Conservation (phyloP, 2,329 filamentous ascomycete genomes). For the Aspergillus arachidicola region DNA sequence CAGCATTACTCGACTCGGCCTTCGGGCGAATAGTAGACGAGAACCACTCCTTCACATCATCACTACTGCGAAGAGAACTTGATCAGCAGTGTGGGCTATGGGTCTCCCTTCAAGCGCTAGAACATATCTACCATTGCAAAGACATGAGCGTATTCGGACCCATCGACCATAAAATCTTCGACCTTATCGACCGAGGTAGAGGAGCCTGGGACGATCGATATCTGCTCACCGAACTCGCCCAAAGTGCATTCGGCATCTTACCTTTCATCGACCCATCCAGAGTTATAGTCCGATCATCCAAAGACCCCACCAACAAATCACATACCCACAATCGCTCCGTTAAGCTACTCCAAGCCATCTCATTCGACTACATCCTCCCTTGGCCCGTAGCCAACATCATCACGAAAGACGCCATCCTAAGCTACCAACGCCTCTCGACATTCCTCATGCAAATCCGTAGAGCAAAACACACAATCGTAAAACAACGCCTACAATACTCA, state of each 20-base stretch:
- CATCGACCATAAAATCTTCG: conserved; percentile 72
- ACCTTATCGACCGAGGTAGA: conserved; percentile 66
- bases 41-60: conserved; percentile 71
- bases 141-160: conserved; percentile 69
- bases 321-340: conserved; percentile 61
- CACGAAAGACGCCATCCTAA: conserved; percentile 61
- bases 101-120: conserved; percentile 66
- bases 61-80: conserved; percentile 66
- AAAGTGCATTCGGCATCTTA: conserved; percentile 65
- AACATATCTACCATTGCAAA: conserved; percentile 73
- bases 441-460: conserved; percentile 78
- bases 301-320: conserved; percentile 46
- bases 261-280: conserved; percentile 61
- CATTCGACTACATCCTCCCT: conserved; percentile 67
- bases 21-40: conserved; percentile 77
- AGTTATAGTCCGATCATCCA: conserved; percentile 60
- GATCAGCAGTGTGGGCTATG: conserved; percentile 70
- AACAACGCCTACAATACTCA: conserved; percentile 43
- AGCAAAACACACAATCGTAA: conserved; percentile 67
- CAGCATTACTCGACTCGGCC: conserved; percentile 70
- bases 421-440: conserved; percentile 73
- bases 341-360: conserved; percentile 63
- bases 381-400: conserved; percentile 73
- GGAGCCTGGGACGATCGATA: conserved; percentile 78
- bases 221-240: conserved; percentile 74